Conservation (phyloP, 495 filamentous ascomycete species). For the Aspergillus sparsus region DNA sequence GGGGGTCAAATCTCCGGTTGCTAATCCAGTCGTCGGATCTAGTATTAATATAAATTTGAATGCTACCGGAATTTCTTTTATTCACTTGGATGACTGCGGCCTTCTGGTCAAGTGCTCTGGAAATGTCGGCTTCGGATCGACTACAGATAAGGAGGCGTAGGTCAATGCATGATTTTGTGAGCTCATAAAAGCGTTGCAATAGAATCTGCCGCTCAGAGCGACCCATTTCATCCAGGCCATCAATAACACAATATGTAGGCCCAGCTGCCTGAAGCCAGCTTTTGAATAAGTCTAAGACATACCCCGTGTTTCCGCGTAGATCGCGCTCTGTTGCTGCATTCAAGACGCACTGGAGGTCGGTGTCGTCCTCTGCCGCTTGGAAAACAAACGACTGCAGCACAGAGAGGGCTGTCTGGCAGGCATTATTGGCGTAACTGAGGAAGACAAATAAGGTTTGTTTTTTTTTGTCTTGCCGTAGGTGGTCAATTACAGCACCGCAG, state of each 20-base stretch:
- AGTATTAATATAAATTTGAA: background rate
- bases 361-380: background rate
- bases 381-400: constrained; percentile 7
- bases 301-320: background rate
- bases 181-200: background rate
- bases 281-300: background rate
- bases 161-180: background rate
- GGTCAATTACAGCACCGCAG: background rate
- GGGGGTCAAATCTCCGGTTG: background rate
- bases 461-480: too few relatives aligned
- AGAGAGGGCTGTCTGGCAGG: background rate
- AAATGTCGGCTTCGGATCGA: background rate
- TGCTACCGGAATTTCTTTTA: constrained; percentile 1
- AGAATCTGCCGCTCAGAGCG: background rate
- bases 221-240: constrained; percentile 5
- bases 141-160: background rate
- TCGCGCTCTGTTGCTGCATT: background rate
- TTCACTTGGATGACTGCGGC: background rate
- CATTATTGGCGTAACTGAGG: background rate
- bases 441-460: background rate
- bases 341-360: background rate
- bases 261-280: background rate
- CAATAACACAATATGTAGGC: background rate
- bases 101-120: background rate
- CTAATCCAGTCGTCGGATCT: background rate